Evolutionary conservation across 768 basidiomycete genomes (phyloP), one percentile per base, ranked within the genome.

Genomic region (Tricholoma sp.): DNA sequence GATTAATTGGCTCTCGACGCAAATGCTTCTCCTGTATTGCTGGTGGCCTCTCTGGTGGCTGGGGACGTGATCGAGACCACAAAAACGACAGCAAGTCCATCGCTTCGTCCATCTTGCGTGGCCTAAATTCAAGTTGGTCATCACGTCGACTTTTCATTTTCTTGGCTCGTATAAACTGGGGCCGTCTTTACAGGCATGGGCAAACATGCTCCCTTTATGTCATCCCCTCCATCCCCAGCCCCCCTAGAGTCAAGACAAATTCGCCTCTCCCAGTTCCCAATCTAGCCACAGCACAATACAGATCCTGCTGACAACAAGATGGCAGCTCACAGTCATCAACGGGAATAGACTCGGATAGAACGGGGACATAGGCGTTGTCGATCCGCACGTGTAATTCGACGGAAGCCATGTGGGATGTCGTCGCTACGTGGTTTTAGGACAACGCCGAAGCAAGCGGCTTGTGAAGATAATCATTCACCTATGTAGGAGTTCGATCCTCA

Each of bases 31-130:
- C 34, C 17, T 34, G 32, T n/a, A n/a, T 17, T 51, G 50, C 17
- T 51, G 34, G 34, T 4, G n/a, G 32, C 50, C 17, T 51, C 50
- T 51, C 32, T 34, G 36, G 50, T 36, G 10, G 50, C 11, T 51
- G 36, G 6, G 50, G 50, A 51, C 17, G 33, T 11, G 34, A 51
- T 51, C 50, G 29, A 32, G n/a, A 20, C 34, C 50, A 51, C 34
- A 51, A 51, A 33, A 37, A 15, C 50, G 28, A 18, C 37, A 51
- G 8, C 29, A 51, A 51, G 50, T 51, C 50, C 50, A 51, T 51
- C 17, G 33, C 50, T 37, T 51, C 34, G 34, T 37, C 34, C 5
- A 51, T 51, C 20, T 9, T 33, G 50, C 50, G 6, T 28, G 5
- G 32, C 12, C 9, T 32, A 4, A 17, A 34, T 51, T 51, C 32